A percentile compares a stretch with the other conserved stretches of the same genome.
phyloP scores from a whole-genome alignment of 2,329 filamentous ascomycete genomes.

The Fusarium acutatum region DNA sequence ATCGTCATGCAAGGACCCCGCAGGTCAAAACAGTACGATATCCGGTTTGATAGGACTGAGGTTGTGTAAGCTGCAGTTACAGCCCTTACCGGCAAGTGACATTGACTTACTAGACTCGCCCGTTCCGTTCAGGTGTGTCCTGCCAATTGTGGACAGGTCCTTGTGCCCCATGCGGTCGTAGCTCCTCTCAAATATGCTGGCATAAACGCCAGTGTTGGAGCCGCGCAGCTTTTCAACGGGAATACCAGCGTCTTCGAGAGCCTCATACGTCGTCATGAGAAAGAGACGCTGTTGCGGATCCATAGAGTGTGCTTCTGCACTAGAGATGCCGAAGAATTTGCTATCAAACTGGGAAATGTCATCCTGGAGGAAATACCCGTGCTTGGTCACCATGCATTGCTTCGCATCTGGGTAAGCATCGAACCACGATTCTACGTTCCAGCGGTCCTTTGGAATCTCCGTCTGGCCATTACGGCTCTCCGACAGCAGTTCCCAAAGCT shows the following conservation, averaged over 20 bases:
- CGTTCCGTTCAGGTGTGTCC: neutral
- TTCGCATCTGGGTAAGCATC: slow-evolving; percentile 4
- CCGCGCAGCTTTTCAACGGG: neutral
- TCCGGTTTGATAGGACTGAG: neutral
- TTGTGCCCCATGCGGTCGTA: slow-evolving; percentile 6
- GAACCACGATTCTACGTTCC: neutral
- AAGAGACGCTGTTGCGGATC: neutral
- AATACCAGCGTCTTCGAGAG: neutral
- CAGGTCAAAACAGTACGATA: slow-evolving; percentile 5
- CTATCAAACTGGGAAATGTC: slow-evolving; percentile 5
- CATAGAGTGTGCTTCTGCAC: neutral
- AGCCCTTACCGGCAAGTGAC: rapidly evolving
- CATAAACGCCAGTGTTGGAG: slow-evolving; percentile 1
- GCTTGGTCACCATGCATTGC: slow-evolving; percentile 2
- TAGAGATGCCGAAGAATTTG: slow-evolving; percentile 2
- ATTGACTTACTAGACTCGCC: neutral
- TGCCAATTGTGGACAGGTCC: neutral
- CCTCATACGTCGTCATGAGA: slow-evolving; percentile 3
- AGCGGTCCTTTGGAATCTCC: neutral
- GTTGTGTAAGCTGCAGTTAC: neutral
- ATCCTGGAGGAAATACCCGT: neutral
- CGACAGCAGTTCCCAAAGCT: neutral
- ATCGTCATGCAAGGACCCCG: slow-evolving; percentile 2
- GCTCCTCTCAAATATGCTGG: slow-evolving; percentile 6
- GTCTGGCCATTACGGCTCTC: neutral